Percentiles rank a stretch among this genome's conserved stretches.
Conservation (phyloP, 108 stramenopile species). For the Cylindrotheca closterium region DNA sequence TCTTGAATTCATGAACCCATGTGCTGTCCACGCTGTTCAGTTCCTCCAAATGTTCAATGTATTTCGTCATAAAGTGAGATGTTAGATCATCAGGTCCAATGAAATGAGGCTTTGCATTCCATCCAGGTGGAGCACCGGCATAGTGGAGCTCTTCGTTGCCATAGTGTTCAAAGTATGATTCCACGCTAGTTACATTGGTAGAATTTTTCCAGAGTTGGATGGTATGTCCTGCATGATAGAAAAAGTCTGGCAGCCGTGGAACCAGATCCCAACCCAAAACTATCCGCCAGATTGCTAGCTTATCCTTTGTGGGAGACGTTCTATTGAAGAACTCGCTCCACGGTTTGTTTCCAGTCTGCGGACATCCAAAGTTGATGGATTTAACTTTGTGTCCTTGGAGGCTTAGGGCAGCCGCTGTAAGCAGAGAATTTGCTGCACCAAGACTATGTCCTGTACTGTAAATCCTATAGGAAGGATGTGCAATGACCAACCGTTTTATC, state of each 20-base stretch:
- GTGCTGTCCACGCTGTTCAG: constrained; percentile 3
- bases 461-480: constrained; percentile 31
- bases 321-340: constrained; percentile 53
- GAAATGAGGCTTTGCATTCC: constrained; percentile 58
- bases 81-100: constrained; percentile 58
- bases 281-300: constrained; percentile 41
- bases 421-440: constrained; percentile 73
- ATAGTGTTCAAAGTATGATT: constrained; percentile 34
- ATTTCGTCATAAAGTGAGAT: constrained; percentile 45
- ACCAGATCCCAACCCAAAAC: constrained; percentile 79
- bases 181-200: constrained; percentile 17
- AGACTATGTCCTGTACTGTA: constrained; percentile 77
- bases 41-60: constrained; percentile 21
- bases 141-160: constrained; percentile 45
- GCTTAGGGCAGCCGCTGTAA: constrained; percentile 66
- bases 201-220: constrained; percentile 57
- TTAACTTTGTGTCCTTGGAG: constrained; percentile 13
- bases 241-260: constrained; percentile 71
- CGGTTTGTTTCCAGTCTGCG: constrained; percentile 62
- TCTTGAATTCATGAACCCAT: constrained; percentile 11
- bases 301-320: constrained; percentile 27
- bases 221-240: constrained; percentile 82
- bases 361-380: constrained; percentile 82
- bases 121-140: constrained; percentile 64
- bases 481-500: constrained; percentile 12